Conservation (phyloP, 202 grass and related monocot species). For the Carex arenaria region DNA sequence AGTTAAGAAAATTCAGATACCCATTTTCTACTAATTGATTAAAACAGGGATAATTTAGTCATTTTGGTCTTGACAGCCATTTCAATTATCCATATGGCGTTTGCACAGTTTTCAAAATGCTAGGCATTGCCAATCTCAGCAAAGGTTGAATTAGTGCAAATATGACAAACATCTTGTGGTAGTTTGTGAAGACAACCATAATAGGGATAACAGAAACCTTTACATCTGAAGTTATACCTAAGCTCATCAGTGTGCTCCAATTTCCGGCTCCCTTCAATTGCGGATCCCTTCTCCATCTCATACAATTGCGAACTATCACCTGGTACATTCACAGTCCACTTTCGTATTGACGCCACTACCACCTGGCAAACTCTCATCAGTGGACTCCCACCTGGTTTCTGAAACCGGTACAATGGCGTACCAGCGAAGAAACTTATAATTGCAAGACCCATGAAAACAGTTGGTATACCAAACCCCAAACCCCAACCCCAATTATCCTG, state of each 20-base stretch:
- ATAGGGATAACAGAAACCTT: not conserved
- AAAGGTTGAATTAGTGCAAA: not conserved
- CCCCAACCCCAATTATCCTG: constrained; percentile 94
- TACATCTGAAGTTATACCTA: constrained; percentile 35
- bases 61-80: not conserved
- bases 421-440: constrained; percentile 84
- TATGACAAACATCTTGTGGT: not conserved
- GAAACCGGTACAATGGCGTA: constrained; percentile 77
- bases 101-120: not conserved
- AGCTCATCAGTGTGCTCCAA: constrained; percentile 72
- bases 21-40: not conserved
- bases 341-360: constrained; percentile 54
- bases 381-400: constrained; percentile 91
- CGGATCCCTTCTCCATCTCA: constrained; percentile 65
- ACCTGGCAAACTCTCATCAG: constrained; percentile 74
- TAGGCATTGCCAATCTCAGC: not conserved
- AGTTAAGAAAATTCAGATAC: not conserved
- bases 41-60: constrained; percentile 5
- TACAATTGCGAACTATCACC: constrained; percentile 57
- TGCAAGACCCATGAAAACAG: constrained; percentile 80
- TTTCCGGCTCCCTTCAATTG: constrained; percentile 84
- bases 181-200: not conserved
- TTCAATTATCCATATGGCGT: not conserved
- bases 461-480: constrained; percentile 76
- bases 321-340: constrained; percentile 53